Base-by-base conservation (phyloP, 106 monocot species). In the Vanilla planifolia region DNA sequence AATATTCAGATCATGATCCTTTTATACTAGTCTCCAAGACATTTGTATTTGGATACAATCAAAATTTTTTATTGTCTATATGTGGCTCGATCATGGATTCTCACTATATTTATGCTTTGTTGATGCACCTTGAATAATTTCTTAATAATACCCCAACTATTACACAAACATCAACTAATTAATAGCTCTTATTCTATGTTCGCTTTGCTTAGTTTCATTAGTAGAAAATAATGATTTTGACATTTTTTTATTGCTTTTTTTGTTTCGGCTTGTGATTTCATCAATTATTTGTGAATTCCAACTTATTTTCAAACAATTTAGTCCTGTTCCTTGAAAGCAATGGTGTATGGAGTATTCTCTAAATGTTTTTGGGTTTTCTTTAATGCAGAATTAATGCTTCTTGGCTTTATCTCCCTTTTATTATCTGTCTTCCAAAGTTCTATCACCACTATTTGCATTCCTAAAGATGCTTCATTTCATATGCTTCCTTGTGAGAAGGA, bases 401-500 rank as follows among this genome's bases (percentile, higher is more conserved):
- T 57, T 26, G 57, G 57, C 19, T 57, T 57, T 57, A 35, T 57
- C 17, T 57, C 57, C 34, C 57, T 57, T 57, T 35, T 57, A 21
- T 57, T 57, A 57, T 9, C 57, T 8, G 57, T 57, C 21, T 57
- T 28, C 35, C 57, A 57, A 57, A 57, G 35, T 57, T 57, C 11
- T 35, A 57, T 57, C 57, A 57, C 10, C 24, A 26, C 40, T 19
- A 61, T 41, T 43, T 61, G 60, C 41, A 61, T 61, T 25, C 60
- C 26, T 41, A 16, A n/a, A 61, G 28, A 42, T 41, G 41, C 33
- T 61, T 41, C 60, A 42, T 61, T 43, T 41, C 42, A 61, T 26
- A 57, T 57, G 57, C 35, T 57, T 35, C 57, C 57, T 57, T 57
- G 57, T 21, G 35, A 8, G 8, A 57, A 57, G 57, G 57, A 57